These are phyloP conservation scores for Kluyveromyces aestuarii DNA, from an alignment of 805 yeast species.

Conservation along the genomic window DNA sequence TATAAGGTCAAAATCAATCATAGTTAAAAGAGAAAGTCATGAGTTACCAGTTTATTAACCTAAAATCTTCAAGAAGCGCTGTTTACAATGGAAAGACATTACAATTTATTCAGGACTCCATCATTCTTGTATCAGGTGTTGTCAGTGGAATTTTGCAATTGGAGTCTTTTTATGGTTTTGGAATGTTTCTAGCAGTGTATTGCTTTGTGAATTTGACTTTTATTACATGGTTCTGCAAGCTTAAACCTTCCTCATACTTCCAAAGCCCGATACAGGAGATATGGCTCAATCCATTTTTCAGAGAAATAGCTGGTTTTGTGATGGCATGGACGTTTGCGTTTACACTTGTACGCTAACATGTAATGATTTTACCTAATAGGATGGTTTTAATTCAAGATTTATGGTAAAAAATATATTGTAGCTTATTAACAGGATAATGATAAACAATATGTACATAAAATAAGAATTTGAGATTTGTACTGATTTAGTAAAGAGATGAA, in stretches of 20 bases:
- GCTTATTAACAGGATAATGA: constrained; percentile 3
- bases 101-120: constrained; percentile 34
- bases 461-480: constrained; percentile 2
- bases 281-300: constrained; percentile 35
- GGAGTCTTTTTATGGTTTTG: constrained; percentile 41
- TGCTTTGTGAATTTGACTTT: constrained; percentile 27
- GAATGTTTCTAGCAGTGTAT: constrained; percentile 33
- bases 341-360: constrained; percentile 33
- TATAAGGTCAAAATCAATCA: too few relatives aligned
- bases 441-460: constrained; percentile 4
- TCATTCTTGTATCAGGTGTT: constrained; percentile 41
- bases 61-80: constrained; percentile 14
- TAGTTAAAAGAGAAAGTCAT: neutral
- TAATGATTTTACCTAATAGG: neutral
- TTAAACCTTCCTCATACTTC: constrained; percentile 32
- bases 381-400: neutral
- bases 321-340: constrained; percentile 52
- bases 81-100: constrained; percentile 16
- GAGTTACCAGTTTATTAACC: constrained; percentile 5
- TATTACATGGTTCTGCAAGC: constrained; percentile 28
- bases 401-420: neutral
- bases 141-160: constrained; percentile 48
- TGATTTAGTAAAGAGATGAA: constrained; percentile 1
- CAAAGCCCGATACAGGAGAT: constrained; percentile 33
- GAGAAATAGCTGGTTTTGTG: constrained; percentile 43